These are phyloP conservation scores for Hypoxylon intermedium DNA, from an alignment of 495 filamentous ascomycete genomes.

Conservation along the genomic window DNA sequence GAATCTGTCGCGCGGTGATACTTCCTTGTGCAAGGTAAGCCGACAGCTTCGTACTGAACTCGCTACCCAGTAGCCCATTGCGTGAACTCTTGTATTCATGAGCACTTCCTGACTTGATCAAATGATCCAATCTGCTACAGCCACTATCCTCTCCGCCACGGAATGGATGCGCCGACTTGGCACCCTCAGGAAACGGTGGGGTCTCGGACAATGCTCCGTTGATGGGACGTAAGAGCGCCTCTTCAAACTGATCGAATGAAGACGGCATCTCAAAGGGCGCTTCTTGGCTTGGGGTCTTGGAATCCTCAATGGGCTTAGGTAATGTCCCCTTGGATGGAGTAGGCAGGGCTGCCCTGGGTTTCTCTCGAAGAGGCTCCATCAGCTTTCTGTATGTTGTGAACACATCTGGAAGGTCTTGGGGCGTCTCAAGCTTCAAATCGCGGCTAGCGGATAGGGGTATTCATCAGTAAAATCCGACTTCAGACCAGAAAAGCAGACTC, in stretches of 20 bases:
- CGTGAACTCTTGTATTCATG: conserved; percentile 69
- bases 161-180: conserved; percentile 68
- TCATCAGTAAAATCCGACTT: neutral
- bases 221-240: conserved; percentile 62
- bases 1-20: conserved; percentile 70
- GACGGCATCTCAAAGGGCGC: conserved; percentile 66
- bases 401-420: conserved; percentile 66
- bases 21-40: conserved; percentile 72
- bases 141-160: conserved; percentile 67
- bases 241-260: conserved; percentile 55
- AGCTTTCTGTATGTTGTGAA: conserved; percentile 73
- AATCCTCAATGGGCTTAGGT: conserved; percentile 57
- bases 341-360: conserved; percentile 59
- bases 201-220: conserved; percentile 40
- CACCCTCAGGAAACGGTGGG: conserved; percentile 54
- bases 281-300: conserved; percentile 59
- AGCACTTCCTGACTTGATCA: conserved; percentile 64
- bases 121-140: conserved; percentile 60
- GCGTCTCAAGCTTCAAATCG: conserved; percentile 58
- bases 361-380: conserved; percentile 67
- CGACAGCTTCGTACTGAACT: conserved; percentile 75
- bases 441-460: conserved; percentile 51
- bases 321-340: conserved; percentile 52
- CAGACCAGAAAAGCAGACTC: conserved; percentile 41
- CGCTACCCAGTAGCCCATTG: conserved; percentile 69